Evolutionary conservation across 805 yeast species (phyloP).

Genomic region (Schizosaccharomyces pombe): ASM294v3 CU329670.1:851001-851500

Average conservation of each 20-base stretch:
- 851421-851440: slow-evolving; percentile 78
- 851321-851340: slow-evolving; percentile 95
- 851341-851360: slow-evolving; percentile 95
- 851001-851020: slow-evolving; percentile 95
- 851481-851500: slow-evolving; percentile 88
- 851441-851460: slow-evolving; percentile 55
- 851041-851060: slow-evolving; percentile 91
- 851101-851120: slow-evolving; percentile 20
- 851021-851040: slow-evolving; percentile 84
- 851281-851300: slow-evolving; percentile 97
- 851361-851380: slow-evolving; percentile 84
- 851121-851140: slow-evolving; percentile 34
- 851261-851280: slow-evolving; percentile 98
- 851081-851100: slow-evolving; percentile 35
- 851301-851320: slow-evolving; percentile 91
- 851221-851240: slow-evolving; percentile 85
- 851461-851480: slow-evolving; percentile 35
- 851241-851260: slow-evolving; percentile 94
- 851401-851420: slow-evolving; percentile 94
- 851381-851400: slow-evolving; percentile 87
- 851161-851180: slow-evolving; percentile 94
- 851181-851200: slow-evolving; percentile 88
- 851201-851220: slow-evolving; percentile 74
- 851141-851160: slow-evolving; percentile 41
- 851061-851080: slow-evolving; percentile 83